Evolutionary conservation across 2,329 filamentous ascomycete genomes (phyloP).

Genomic region (Acephala macrosclerotiorum): DNA sequence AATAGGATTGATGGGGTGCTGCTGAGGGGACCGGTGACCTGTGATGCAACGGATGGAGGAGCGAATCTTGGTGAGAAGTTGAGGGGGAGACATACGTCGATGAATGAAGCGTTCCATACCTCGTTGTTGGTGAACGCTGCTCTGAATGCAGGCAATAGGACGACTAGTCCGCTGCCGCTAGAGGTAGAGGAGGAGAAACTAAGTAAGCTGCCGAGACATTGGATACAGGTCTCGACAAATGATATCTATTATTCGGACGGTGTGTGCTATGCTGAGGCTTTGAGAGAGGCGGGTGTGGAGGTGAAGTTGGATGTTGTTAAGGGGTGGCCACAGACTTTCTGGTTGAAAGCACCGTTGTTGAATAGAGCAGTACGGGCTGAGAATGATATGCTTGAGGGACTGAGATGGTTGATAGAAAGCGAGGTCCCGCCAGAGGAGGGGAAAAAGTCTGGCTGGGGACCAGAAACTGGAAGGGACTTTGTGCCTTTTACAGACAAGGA

Average conservation of each 20-base stretch:
- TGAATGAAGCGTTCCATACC: constrained; percentile 46
- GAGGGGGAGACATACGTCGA: constrained; percentile 49
- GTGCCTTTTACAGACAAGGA: constrained; percentile 1
- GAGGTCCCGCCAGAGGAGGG: constrained; percentile 3
- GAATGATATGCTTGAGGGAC: constrained; percentile 49
- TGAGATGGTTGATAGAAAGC: constrained; percentile 49
- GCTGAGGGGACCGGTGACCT: constrained; percentile 57
- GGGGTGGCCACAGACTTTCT: constrained; percentile 61
- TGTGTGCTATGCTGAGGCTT: constrained; percentile 54
- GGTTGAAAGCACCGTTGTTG: constrained; percentile 54
- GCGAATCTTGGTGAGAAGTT: constrained; percentile 49
- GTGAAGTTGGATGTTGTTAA: constrained; percentile 52
- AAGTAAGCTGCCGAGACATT: constrained; percentile 48
- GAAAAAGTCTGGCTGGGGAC: background rate
- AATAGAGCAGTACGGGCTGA: constrained; percentile 52
- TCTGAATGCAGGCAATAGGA: constrained; percentile 46
- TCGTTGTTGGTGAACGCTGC: constrained; percentile 45
- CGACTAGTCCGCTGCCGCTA: constrained; percentile 52
- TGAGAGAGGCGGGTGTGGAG: constrained; percentile 49
- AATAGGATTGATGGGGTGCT: constrained; percentile 50
- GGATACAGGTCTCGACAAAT: constrained; percentile 58
- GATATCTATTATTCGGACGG: constrained; percentile 60
- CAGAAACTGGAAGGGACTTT: background rate
- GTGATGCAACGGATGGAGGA: constrained; percentile 49
- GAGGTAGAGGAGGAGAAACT: constrained; percentile 39